Conservation (phyloP, 1,284 basidiomycete species). For the Ganoderma lucidum region DNA sequence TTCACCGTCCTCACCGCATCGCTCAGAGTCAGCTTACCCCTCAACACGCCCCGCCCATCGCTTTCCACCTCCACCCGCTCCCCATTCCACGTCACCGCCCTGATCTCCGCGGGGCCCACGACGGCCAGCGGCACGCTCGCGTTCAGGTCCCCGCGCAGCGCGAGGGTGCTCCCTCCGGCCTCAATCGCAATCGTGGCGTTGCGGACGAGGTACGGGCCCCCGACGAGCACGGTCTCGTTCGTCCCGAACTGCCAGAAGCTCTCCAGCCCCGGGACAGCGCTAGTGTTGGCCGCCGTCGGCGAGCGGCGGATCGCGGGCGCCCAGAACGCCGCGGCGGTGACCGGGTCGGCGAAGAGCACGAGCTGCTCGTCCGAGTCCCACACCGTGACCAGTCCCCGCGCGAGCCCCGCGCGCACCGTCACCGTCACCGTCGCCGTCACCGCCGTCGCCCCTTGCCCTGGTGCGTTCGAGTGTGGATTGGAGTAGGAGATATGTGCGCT, state of each 20-base stretch:
- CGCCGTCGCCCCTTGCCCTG: no score
- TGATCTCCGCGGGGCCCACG: conserved; percentile 59
- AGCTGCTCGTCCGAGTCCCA: conserved; percentile 74
- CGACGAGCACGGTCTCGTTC: conserved; percentile 58
- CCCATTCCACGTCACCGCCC: conserved; percentile 76
- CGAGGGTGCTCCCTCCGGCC: conserved; percentile 39
- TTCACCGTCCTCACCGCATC: conserved; percentile 31
- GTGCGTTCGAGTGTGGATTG: no score
- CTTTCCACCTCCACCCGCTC: conserved; percentile 49
- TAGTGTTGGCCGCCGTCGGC: conserved; percentile 17
- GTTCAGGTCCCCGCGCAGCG: conserved; percentile 57
- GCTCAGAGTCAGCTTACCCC: conserved; percentile 36
- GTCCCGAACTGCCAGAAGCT: conserved; percentile 61
- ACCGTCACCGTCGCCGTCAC: conserved; percentile 44
- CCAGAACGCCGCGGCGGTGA: conserved; percentile 68
- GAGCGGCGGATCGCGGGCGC: conserved; percentile 50
- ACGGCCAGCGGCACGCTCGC: conserved; percentile 52
- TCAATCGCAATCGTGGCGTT: conserved; percentile 50
- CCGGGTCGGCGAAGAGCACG: conserved; percentile 69
- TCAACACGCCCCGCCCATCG: conserved; percentile 31
- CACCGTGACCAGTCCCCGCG: conserved; percentile 61
- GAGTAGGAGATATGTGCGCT: conserved; percentile 37
- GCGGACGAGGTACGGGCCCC: conserved; percentile 64
- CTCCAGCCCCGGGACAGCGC: conserved; percentile 41
- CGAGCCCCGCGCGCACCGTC: conserved; percentile 59